Conservation (phyloP, 768 basidiomycete species). For the Hericium erinaceus region DNA sequence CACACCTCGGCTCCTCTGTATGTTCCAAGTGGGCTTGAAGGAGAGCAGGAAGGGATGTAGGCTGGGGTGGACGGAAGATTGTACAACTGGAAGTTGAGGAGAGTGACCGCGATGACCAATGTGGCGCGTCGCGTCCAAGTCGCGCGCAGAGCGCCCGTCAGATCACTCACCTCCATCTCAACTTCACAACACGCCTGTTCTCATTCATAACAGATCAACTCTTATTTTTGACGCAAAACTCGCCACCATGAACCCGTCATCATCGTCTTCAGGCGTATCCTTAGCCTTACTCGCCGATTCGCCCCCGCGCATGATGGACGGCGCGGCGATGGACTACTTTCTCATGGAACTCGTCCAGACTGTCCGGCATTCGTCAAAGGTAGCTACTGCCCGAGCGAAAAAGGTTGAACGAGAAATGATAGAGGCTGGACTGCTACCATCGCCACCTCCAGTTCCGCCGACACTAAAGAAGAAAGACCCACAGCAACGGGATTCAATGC, state of each 20-base stretch:
- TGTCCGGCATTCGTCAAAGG: constrained; percentile 62
- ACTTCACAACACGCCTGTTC: too few species aligned
- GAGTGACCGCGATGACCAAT: background rate
- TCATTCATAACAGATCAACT: background rate
- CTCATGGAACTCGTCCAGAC: constrained; percentile 72
- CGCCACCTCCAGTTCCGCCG: constrained; percentile 33
- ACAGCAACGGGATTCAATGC: background rate
- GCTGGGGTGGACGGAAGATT: background rate
- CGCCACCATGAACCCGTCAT: background rate
- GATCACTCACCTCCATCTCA: background rate
- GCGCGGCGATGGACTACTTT: constrained; percentile 75
- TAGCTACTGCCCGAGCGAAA: constrained; percentile 58
- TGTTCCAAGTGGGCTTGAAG: background rate
- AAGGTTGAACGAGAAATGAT: constrained; percentile 72
- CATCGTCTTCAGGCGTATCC: constrained; percentile 12
- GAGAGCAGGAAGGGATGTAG: background rate
- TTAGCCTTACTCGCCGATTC: constrained; percentile 59
- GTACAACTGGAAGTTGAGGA: background rate
- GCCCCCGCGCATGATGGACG: constrained; percentile 51
- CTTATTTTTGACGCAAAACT: background rate
- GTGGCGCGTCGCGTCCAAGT: background rate
- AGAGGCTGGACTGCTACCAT: constrained; percentile 63
- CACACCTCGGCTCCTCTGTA: background rate
- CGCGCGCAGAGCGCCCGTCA: background rate
- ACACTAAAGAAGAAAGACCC: constrained; percentile 30